Evolutionary conservation across 164 flowering plant genomes (phyloP).

Genomic region (Litsea cubeba): DNA sequence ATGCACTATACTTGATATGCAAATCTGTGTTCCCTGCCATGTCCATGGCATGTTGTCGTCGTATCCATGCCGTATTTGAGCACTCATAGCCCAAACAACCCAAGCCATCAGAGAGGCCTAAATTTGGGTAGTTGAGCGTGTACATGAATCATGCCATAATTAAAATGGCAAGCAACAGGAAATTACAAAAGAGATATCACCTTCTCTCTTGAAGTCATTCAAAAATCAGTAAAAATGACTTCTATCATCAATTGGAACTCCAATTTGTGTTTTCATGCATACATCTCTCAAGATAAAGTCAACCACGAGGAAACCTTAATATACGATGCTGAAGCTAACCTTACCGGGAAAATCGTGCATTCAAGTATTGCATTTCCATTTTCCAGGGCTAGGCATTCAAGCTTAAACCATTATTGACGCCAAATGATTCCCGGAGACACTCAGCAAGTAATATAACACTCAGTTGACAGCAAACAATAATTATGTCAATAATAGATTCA

Average conservation of each 20-base stretch:
- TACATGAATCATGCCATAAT: not conserved
- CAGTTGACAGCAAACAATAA: conserved; percentile 2
- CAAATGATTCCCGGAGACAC: not conserved
- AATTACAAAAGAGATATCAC: no score
- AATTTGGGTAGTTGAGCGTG: not conserved
- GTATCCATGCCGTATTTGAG: no score
- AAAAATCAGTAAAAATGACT: not conserved
- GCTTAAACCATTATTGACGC: not conserved
- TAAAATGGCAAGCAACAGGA: not conserved
- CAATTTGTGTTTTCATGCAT: not conserved
- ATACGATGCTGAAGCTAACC: not conserved
- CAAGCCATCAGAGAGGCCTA: not conserved
- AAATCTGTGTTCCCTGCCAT: no score
- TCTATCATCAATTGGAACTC: not conserved
- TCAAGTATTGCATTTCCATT: not conserved
- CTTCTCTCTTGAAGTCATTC: no score
- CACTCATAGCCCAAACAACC: not conserved
- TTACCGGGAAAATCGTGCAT: no score
- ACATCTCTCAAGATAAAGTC: not conserved
- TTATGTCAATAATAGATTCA: not conserved
- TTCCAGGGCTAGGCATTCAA: not conserved
- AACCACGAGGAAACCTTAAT: not conserved
- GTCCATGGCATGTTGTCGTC: no score
- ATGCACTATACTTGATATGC: no score
- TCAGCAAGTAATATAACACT: not conserved